Evolutionary conservation across 768 basidiomycete species (phyloP).

Genomic region (Neoboletus brunneissimus): DNA sequence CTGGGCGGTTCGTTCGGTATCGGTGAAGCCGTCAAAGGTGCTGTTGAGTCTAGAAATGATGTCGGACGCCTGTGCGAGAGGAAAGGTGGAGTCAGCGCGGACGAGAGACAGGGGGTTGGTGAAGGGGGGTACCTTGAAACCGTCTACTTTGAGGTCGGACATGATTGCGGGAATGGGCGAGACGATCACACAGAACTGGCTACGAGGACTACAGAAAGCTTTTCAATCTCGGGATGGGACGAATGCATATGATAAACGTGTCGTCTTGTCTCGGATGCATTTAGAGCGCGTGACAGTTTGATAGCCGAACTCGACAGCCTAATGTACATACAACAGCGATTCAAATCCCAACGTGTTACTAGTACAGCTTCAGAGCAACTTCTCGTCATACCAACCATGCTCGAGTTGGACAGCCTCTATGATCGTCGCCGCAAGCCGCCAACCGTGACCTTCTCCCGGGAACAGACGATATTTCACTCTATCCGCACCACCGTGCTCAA

Average conservation of each 20-base stretch:
- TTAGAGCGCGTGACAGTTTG: too few species aligned
- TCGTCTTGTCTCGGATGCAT: not conserved
- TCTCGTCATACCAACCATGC: constrained; percentile 34
- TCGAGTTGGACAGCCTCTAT: constrained; percentile 36
- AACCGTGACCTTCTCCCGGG: constrained; percentile 47
- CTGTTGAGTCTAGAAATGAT: constrained; percentile 52
- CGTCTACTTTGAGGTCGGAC: constrained; percentile 69
- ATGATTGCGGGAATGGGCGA: constrained; percentile 34
- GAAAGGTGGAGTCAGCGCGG: not conserved
- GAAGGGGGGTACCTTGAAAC: constrained; percentile 57
- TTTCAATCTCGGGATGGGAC: too few species aligned
- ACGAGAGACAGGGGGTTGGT: not conserved
- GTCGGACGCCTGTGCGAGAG: constrained; percentile 63
- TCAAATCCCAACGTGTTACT: too few species aligned
- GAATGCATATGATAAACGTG: constrained; percentile 7
- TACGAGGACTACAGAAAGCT: not conserved
- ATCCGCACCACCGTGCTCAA: constrained; percentile 16
- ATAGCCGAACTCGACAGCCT: too few species aligned
- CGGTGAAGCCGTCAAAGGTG: constrained; percentile 52
- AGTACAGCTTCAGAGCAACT: constrained; percentile 4
- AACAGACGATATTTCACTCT: constrained; percentile 39
- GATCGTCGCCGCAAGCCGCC: constrained; percentile 36
- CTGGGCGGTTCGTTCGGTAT: constrained; percentile 61
- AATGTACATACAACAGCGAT: too few species aligned
- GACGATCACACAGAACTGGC: not conserved